Conservation (phyloP, 768 basidiomycete species). For the Psilocybe cyanescens region DNA sequence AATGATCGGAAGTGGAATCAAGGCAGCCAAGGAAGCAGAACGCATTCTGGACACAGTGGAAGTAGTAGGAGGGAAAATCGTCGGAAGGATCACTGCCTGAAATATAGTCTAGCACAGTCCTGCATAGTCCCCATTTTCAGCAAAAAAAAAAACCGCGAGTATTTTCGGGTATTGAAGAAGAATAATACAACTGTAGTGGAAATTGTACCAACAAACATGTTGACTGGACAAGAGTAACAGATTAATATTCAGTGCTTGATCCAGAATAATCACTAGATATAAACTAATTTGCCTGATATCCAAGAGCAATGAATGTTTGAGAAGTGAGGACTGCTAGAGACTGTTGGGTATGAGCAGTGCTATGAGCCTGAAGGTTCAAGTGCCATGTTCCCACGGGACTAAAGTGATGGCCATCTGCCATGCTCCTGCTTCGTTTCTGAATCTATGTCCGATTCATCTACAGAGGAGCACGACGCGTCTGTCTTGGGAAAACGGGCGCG, state of each 20-base stretch:
- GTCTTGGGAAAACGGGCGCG: slow-evolving; percentile 70
- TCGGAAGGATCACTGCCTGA: slow-evolving; percentile 36
- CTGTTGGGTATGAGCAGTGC: no score
- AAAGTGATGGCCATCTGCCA: not conserved
- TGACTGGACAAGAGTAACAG: no score
- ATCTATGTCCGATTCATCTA: slow-evolving; percentile 21
- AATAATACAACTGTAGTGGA: no score
- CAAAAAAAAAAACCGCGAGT: no score
- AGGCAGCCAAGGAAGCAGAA: slow-evolving; percentile 69
- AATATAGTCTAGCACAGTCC: not conserved
- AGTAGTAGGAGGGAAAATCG: slow-evolving; percentile 58
- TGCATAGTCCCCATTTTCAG: no score
- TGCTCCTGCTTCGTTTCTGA: not conserved
- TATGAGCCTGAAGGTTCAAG: not conserved
- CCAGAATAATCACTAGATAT: not conserved
- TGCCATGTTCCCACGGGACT: slow-evolving; percentile 4
- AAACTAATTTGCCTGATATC: not conserved
- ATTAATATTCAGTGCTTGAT: not conserved
- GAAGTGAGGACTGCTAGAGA: no score
- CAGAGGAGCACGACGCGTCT: slow-evolving; percentile 48
- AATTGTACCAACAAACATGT: no score
- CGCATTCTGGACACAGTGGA: slow-evolving; percentile 51
- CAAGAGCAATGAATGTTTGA: not conserved
- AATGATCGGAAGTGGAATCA: slow-evolving; percentile 79
- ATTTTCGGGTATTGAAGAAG: no score